These are phyloP conservation scores for Circinella minor DNA, from an alignment of 371 early-diverging fungal genomes.

Conservation along the genomic window DNA sequence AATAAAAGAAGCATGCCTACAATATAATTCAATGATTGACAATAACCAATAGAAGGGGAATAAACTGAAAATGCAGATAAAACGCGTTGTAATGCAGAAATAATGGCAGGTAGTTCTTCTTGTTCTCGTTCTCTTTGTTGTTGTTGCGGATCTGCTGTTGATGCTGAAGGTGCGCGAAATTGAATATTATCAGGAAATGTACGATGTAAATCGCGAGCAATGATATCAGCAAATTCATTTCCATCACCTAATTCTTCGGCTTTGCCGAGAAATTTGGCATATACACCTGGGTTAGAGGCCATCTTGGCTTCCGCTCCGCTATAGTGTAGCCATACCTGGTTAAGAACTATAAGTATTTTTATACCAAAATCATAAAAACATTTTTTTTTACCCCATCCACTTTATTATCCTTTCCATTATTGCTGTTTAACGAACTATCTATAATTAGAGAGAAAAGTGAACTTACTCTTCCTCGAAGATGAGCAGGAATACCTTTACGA, in stretches of 20 bases:
- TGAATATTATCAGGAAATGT: conserved; percentile 80
- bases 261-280: conserved; percentile 50
- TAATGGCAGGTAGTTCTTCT: conserved; percentile 51
- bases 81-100: conserved; percentile 72
- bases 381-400: neutral
- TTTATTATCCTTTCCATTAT: too few relatives aligned
- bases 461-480: conserved; percentile 64
- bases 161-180: conserved; percentile 35
- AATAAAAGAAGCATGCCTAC: conserved; percentile 77
- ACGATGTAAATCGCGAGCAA: conserved; percentile 77
- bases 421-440: too few relatives aligned
- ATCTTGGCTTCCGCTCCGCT: conserved; percentile 72
- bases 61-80: conserved; percentile 70
- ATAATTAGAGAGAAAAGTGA: too few relatives aligned
- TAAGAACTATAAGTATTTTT: neutral
- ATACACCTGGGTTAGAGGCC: conserved; percentile 64
- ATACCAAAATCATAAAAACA: too few relatives aligned
- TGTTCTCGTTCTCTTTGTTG: conserved; percentile 18
- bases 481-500: conserved; percentile 78
- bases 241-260: conserved; percentile 51
- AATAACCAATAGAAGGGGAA: conserved; percentile 74
- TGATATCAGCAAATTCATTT: conserved; percentile 68
- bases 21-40: conserved; percentile 82
- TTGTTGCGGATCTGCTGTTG: conserved; percentile 26
- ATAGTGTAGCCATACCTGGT: conserved; percentile 76